phyloP scores from a whole-genome alignment of 1,139 yeast species.

The Suhomyces choctaworum region DNA sequence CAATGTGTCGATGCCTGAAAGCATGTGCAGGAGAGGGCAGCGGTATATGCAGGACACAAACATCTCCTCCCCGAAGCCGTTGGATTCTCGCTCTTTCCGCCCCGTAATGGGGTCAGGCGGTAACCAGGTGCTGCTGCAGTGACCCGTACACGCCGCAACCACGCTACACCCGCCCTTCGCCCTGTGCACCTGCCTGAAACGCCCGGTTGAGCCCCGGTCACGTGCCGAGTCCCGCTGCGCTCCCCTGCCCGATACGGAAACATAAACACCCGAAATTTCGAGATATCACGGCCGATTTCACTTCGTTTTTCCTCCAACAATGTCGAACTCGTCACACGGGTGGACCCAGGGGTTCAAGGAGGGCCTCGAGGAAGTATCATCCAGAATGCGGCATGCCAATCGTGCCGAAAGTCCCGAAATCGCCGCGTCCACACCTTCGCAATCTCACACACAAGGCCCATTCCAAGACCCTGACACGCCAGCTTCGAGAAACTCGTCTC shows the following conservation, averaged over 20 bases:
- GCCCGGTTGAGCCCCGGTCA: too few species aligned
- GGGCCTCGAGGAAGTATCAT: not conserved
- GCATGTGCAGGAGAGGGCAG: too few species aligned
- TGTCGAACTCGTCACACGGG: slow-evolving; percentile 4
- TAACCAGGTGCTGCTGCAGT: too few species aligned
- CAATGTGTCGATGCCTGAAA: too few species aligned
- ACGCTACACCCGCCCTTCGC: too few species aligned
- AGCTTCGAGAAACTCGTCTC: slow-evolving; percentile 8
- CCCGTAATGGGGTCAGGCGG: too few species aligned
- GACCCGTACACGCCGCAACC: too few species aligned
- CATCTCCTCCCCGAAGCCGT: too few species aligned
- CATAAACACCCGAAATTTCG: slow-evolving; percentile 10
- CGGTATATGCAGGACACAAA: too few species aligned
- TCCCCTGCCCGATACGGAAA: slow-evolving; percentile 16
- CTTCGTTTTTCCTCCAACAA: slow-evolving; percentile 1
- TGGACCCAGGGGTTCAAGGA: not conserved
- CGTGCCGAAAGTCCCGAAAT: not conserved
- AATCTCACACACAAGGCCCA: not conserved
- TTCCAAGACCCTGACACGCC: slow-evolving; percentile 3
- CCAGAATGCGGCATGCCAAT: not conserved
- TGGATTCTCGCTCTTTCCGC: too few species aligned
- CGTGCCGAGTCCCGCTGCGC: too few species aligned
- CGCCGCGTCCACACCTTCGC: not conserved
- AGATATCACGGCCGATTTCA: slow-evolving; percentile 2
- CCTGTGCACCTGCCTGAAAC: too few species aligned